phyloP scores from a whole-genome alignment of 2,329 filamentous ascomycete species.

The Epichloe brachyelytri region DNA sequence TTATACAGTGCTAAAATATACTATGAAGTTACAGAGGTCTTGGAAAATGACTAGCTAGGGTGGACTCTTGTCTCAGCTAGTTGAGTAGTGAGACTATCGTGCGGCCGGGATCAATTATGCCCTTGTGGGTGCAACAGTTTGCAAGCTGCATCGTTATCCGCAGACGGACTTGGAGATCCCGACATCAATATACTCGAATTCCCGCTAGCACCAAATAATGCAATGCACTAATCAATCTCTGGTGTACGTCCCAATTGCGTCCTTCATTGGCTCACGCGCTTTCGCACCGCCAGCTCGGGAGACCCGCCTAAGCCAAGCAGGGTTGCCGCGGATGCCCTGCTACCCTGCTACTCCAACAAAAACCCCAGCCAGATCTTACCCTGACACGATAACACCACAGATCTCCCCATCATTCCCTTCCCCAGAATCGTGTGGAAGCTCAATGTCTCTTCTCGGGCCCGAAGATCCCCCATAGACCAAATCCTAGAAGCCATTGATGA shows the following conservation, averaged over 20 bases:
- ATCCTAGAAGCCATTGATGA: slow-evolving; percentile 19
- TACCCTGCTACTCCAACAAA: not conserved
- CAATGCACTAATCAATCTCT: not conserved
- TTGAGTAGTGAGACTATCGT: too few species aligned
- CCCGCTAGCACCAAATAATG: too few species aligned
- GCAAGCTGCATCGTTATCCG: not conserved
- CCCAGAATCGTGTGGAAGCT: not conserved
- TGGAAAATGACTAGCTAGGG: too few species aligned
- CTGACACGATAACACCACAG: not conserved
- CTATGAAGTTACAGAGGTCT: too few species aligned
- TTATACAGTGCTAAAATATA: too few species aligned
- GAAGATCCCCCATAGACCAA: slow-evolving; percentile 9
- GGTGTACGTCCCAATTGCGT: not conserved
- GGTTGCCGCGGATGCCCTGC: slow-evolving; percentile 3
- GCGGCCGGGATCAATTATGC: too few species aligned
- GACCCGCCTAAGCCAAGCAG: slow-evolving; percentile 6
- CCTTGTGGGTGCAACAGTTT: too few species aligned
- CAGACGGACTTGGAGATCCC: too few species aligned
- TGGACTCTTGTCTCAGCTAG: too few species aligned
- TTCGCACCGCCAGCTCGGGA: not conserved
- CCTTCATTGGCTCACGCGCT: not conserved
- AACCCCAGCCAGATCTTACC: not conserved
- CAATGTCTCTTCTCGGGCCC: slow-evolving; percentile 1
- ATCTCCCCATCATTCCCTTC: not conserved
- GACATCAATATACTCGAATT: too few species aligned